Base-by-base conservation (phyloP, 2,329 filamentous ascomycete genomes). In the Sporothrix brasiliensis region DNA sequence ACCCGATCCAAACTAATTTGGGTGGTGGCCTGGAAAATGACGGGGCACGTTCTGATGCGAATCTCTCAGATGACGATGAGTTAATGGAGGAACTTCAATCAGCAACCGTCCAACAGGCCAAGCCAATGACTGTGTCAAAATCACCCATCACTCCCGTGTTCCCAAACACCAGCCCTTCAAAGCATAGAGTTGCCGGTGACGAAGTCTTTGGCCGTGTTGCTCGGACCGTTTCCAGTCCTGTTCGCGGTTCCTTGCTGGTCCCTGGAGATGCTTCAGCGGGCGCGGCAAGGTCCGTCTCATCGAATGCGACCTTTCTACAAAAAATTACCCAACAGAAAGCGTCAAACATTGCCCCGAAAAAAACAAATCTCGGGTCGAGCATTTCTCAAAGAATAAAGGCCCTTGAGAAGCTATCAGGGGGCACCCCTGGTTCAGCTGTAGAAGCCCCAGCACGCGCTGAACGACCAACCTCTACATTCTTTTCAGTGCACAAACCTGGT, bases 331-430 rank as follows among this genome's bases (percentile, higher is more conserved):
- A 85, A 73, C 86, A 87, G 74, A 67, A 72, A 21, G 79, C 79
- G 16, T 78, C 86, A 16, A 84, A 85, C 67, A 77, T 90, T 66
- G 82, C 85, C 61, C 83, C 87, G 3, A 93, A 92, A 78, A 96
- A 94, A 78, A 85, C 90, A 74, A 95, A 92, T 76, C 87, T 98
- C 30, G 94, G 93, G 9, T 93, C 92, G 10, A 93, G 92, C 75
- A 97, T 99, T 72, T 96, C 94, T 3, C 92, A 94, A 78, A 90
- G 95, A 54, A 98, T 98, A 79, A 96, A 97, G 79, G 93, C 94
- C 7, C 83, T 99, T 68, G 92, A 97, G 77, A 94, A 93, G 79
- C 85, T 95, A 74, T 85, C 89, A 71, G 80, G 84, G 77, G 77
- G 78, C 77, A 73, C 79, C 58, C 75, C 78, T 11, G 73, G 77